These are phyloP conservation scores for Stephania japonica DNA, from an alignment of 164 flowering plant species.

Conservation along the genomic window DNA sequence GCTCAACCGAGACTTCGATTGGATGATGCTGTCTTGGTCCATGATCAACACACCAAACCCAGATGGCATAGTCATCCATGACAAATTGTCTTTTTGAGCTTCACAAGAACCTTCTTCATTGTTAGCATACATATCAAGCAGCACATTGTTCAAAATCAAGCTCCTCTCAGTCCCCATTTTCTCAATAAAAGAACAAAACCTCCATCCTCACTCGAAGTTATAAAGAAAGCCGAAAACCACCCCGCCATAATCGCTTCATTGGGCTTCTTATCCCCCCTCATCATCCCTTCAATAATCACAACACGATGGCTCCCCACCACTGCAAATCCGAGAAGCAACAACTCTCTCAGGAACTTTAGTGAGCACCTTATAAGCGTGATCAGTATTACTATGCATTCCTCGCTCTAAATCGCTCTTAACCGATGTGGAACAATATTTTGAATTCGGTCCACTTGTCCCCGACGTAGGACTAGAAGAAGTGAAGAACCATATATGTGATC, in stretches of 20 bases:
- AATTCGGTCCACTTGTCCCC: no score
- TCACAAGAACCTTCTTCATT: conserved; percentile 48
- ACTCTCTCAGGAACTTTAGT: conserved; percentile 39
- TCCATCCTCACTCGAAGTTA: conserved; percentile 43
- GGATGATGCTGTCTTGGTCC: no score
- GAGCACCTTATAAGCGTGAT: conserved; percentile 40
- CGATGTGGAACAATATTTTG: no score
- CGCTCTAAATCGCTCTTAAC: no score
- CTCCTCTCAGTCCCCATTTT: conserved; percentile 27
- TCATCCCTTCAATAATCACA: conserved; percentile 43
- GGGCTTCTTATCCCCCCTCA: conserved; percentile 35
- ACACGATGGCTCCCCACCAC: conserved; percentile 36
- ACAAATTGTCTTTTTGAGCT: conserved; percentile 43
- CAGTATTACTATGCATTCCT: no score
- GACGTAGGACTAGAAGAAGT: no score
- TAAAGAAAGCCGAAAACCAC: conserved; percentile 53
- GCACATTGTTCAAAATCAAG: conserved; percentile 47
- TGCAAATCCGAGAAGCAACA: conserved; percentile 72
- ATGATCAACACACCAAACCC: conserved; percentile 9
- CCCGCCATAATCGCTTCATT: conserved; percentile 59
- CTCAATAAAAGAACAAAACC: conserved; percentile 45
- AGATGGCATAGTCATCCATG: conserved; percentile 69
- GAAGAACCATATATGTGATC: no score
- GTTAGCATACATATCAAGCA: conserved; percentile 69
- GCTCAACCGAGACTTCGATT: no score